Percentiles rank a stretch among this genome's conserved stretches.
These are phyloP conservation scores for Stachybotrys echinatus DNA, from an alignment of 2,329 filamentous ascomycete species.

Conservation along the genomic window DNA sequence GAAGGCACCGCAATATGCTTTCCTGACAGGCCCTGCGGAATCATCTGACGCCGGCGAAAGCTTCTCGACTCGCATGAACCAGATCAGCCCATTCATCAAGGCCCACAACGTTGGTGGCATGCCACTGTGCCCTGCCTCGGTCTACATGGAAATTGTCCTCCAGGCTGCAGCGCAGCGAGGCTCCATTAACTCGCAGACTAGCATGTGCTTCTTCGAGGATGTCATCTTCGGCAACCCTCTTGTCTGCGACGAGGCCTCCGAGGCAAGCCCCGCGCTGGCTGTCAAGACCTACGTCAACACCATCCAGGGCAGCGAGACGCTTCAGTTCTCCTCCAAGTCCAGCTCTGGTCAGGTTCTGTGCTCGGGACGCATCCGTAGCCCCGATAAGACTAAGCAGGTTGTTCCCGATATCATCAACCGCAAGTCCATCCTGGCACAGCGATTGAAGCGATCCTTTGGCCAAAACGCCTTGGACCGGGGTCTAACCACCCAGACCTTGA, in stretches of 20 bases:
- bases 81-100: conserved; percentile 10
- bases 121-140: conserved; percentile 15
- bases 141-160: conserved; percentile 15
- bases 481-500: conserved; percentile 13
- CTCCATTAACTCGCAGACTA: not conserved
- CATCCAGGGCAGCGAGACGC: not conserved
- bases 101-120: conserved; percentile 12
- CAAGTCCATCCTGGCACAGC: not conserved
- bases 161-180: conserved; percentile 8
- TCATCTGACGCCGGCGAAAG: conserved; percentile 5
- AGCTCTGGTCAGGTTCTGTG: not conserved
- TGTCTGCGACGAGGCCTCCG: not conserved
- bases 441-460: not conserved
- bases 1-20: not conserved
- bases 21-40: not conserved
- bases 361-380: not conserved
- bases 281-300: not conserved
- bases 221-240: not conserved
- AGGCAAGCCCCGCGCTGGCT: not conserved
- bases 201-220: not conserved
- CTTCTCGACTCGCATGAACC: conserved; percentile 5
- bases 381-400: not conserved
- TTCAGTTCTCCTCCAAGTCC: not conserved
- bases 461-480: not conserved
- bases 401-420: not conserved